Conservation (phyloP, 2,329 filamentous ascomycete species). For the Coniochaeta sp. region DNA sequence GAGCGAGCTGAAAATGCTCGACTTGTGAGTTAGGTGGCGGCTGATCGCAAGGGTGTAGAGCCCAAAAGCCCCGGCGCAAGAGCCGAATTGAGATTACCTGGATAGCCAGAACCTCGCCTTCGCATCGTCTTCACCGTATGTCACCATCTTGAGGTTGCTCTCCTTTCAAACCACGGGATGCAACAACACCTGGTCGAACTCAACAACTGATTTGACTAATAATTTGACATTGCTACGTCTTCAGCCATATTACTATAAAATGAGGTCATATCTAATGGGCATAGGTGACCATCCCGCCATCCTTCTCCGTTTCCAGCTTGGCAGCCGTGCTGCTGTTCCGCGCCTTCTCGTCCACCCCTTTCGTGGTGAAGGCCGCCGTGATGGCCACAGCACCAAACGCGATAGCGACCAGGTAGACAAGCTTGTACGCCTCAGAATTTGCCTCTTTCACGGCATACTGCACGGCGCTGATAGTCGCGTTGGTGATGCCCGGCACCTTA, state of each 20-base stretch:
- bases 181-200: no score
- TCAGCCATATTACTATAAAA: not conserved
- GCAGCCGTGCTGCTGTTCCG: slow-evolving; percentile 15
- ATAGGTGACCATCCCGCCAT: not conserved
- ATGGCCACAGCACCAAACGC: slow-evolving; percentile 24
- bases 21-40: not conserved
- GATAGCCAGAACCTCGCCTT: no score
- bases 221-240: not conserved
- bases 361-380: slow-evolving; percentile 16
- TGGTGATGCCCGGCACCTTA: slow-evolving; percentile 15
- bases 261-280: not conserved
- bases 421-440: slow-evolving; percentile 14
- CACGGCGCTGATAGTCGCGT: slow-evolving; percentile 18
- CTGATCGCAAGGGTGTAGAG: not conserved
- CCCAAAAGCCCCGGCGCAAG: no score
- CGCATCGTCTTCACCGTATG: no score
- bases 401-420: slow-evolving; percentile 26
- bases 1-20: slow-evolving; percentile 3
- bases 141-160: no score
- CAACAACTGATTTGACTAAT: not conserved
- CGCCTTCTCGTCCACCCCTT: slow-evolving; percentile 8
- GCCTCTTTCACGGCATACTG: slow-evolving; percentile 20
- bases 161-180: no score
- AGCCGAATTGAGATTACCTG: not conserved
- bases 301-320: slow-evolving; percentile 7